Evolutionary conservation across 768 basidiomycete species (phyloP).

Genomic region (Auriscalpium orientale): DNA sequence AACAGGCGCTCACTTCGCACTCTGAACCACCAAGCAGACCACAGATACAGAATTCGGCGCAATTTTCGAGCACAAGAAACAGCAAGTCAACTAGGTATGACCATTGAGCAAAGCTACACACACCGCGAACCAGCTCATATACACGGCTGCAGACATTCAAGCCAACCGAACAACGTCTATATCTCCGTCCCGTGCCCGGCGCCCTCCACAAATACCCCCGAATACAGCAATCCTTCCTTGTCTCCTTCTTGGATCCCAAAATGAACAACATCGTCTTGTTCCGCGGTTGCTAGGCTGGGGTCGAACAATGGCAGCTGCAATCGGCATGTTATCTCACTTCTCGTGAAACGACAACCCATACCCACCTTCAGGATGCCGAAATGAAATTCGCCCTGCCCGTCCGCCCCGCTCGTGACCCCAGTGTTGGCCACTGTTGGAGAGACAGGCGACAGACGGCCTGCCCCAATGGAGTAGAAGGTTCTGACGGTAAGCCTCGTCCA

Average conservation of each 20-base stretch:
- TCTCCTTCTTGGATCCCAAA: slow-evolving; percentile 52
- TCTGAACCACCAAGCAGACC: no score
- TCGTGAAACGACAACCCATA: background rate
- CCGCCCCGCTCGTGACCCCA: slow-evolving; percentile 31
- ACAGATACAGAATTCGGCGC: no score
- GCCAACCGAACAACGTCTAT: background rate
- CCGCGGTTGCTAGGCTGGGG: slow-evolving; percentile 32
- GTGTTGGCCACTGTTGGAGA: slow-evolving; percentile 35
- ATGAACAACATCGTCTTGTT: slow-evolving; percentile 51
- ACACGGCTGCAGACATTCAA: no score
- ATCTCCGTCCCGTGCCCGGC: background rate
- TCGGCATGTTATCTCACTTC: background rate
- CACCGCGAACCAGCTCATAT: no score
- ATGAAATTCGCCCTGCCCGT: slow-evolving; percentile 53
- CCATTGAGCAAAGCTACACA: no score
- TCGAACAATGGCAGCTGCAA: slow-evolving; percentile 47
- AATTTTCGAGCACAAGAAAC: no score
- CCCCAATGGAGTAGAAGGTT: slow-evolving; percentile 44
- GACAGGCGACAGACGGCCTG: slow-evolving; percentile 32
- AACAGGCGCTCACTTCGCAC: no score
- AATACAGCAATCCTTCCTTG: slow-evolving; percentile 47
- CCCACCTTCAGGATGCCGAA: slow-evolving; percentile 52
- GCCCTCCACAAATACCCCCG: slow-evolving; percentile 50
- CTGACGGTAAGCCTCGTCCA: slow-evolving; percentile 44
- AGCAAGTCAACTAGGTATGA: no score